Percentiles rank a stretch among this genome's conserved stretches.
phyloP scores from a whole-genome alignment of 345 rosid species.

The Kernera saxatilis region DNA sequence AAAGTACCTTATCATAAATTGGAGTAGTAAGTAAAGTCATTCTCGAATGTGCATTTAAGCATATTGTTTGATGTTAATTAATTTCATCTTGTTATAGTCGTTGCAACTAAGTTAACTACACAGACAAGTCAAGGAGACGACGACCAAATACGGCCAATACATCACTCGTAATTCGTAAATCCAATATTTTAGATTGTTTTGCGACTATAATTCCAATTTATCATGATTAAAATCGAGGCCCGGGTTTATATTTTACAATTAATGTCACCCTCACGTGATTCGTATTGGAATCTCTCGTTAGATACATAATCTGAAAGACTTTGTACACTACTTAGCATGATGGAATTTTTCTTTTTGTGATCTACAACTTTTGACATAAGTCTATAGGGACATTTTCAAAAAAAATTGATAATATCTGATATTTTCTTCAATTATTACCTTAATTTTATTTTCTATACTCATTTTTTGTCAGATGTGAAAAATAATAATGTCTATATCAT shows the following conservation, averaged over 20 bases:
- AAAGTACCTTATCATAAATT: too few relatives aligned
- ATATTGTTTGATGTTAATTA: neutral
- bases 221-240: neutral
- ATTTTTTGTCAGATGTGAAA: neutral
- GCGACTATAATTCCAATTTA: neutral
- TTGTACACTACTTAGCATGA: neutral
- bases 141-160: too few relatives aligned
- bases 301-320: neutral
- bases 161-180: neutral
- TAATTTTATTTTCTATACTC: neutral
- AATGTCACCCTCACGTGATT: slow-evolving; percentile 3
- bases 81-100: neutral
- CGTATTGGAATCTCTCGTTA: neutral
- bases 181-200: neutral
- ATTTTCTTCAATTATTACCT: neutral
- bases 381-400: neutral
- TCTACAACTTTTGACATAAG: neutral
- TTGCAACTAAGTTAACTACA: neutral
- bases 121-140: neutral
- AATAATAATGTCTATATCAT: neutral
- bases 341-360: neutral
- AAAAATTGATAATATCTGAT: neutral
- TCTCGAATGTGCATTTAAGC: neutral
- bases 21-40: neutral
- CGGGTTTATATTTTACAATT: neutral